Percentiles rank a stretch among this genome's conserved stretches.
Conservation (phyloP, 768 basidiomycete genomes). For the Pleurotus citrinopileatus region DNA sequence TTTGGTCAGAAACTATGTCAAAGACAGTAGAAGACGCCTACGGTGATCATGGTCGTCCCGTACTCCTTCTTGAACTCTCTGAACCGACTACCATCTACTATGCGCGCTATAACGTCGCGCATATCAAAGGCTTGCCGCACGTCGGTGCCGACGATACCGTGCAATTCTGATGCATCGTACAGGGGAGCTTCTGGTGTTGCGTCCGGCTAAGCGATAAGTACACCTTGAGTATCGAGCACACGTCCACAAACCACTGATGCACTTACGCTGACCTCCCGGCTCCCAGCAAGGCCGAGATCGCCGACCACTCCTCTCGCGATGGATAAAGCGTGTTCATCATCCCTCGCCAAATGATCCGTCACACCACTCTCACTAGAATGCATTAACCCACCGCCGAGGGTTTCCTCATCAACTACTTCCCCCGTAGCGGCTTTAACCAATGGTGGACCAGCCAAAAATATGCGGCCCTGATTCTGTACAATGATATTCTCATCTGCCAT, state of each 20-base stretch:
- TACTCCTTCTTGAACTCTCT: constrained; percentile 97
- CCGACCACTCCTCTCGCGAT: constrained; percentile 76
- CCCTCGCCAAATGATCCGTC: constrained; percentile 81
- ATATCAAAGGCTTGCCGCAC: constrained; percentile 88
- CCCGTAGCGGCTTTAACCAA: constrained; percentile 94
- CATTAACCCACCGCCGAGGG: constrained; percentile 88
- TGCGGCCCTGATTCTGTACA: constrained; percentile 86
- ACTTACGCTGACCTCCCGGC: constrained; percentile 47
- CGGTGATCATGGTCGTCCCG: constrained; percentile 86
- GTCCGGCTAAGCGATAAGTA: constrained; percentile 54
- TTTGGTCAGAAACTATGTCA: background rate
- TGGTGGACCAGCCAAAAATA: constrained; percentile 93
- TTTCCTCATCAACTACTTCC: constrained; percentile 90
- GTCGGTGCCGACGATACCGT: constrained; percentile 91
- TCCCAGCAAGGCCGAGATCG: constrained; percentile 70
- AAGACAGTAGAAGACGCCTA: constrained; percentile 27
- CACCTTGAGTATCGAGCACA: background rate
- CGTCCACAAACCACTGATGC: background rate
- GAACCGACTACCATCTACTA: constrained; percentile 90
- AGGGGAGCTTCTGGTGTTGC: constrained; percentile 65
- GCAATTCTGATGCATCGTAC: constrained; percentile 77
- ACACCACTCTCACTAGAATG: constrained; percentile 91
- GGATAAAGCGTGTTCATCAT: constrained; percentile 82
- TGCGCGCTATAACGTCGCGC: constrained; percentile 88
- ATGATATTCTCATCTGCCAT: constrained; percentile 96